A percentile compares a stretch with the other conserved stretches of the same genome.
phyloP scores from a whole-genome alignment of 164 flowering plant genomes.

The Magnolia changhungtana region DNA sequence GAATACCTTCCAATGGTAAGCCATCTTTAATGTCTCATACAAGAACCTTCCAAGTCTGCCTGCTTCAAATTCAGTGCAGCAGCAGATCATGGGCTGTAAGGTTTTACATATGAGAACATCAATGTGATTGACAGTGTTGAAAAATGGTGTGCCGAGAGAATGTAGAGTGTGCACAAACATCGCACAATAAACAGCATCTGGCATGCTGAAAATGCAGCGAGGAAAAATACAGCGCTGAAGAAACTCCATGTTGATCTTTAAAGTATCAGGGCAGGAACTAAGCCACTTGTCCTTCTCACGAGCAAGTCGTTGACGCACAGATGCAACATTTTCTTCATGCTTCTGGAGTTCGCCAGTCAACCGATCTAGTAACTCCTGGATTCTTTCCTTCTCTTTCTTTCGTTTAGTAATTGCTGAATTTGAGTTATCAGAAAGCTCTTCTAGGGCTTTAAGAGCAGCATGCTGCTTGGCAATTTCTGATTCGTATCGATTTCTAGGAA shows the following conservation, averaged over 20 bases:
- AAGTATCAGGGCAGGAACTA: slow-evolving; percentile 94
- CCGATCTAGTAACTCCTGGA: slow-evolving; percentile 95
- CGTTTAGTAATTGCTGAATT: slow-evolving; percentile 90
- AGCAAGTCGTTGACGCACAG: slow-evolving; percentile 75
- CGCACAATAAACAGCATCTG: slow-evolving; percentile 98
- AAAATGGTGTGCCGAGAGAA: slow-evolving; percentile 95
- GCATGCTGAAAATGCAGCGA: slow-evolving; percentile 95
- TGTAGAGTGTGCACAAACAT: slow-evolving; percentile 92
- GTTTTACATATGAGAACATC: slow-evolving; percentile 97
- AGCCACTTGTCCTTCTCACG: slow-evolving; percentile 95
- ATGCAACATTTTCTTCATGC: slow-evolving; percentile 90
- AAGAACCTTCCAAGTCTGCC: slow-evolving; percentile 96
- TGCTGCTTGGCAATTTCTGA: slow-evolving; percentile 87
- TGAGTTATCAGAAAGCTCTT: slow-evolving; percentile 95
- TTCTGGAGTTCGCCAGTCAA: slow-evolving; percentile 65
- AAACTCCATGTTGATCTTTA: slow-evolving; percentile 98
- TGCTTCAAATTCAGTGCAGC: slow-evolving; percentile 98
- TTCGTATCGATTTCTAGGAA: slow-evolving; percentile 85
- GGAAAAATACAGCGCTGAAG: slow-evolving; percentile 99
- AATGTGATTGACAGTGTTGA: slow-evolving; percentile 97
- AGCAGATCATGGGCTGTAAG: slow-evolving; percentile 99
- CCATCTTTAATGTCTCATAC: slow-evolving; percentile 87
- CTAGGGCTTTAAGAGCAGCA: slow-evolving; percentile 86
- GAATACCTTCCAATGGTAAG: slow-evolving; percentile 94
- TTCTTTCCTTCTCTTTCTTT: slow-evolving; percentile 95